phyloP scores from a whole-genome alignment of 371 early-diverging fungal genomes.

The Mucor lusitanicus region DNA sequence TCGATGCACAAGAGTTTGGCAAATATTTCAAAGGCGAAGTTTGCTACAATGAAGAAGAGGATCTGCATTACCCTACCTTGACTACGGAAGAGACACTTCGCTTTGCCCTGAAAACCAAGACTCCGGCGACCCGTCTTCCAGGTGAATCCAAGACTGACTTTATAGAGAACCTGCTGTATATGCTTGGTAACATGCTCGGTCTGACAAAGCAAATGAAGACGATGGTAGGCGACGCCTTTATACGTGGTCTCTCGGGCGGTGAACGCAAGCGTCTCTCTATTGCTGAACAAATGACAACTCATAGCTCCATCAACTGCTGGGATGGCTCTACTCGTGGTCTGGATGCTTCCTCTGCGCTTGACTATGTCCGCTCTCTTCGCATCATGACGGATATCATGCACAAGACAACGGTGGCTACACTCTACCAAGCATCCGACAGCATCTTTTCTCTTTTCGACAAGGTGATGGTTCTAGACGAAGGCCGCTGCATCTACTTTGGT shows the following conservation, averaged over 20 bases:
- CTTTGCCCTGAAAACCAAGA: constrained; percentile 68
- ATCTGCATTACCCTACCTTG: constrained; percentile 69
- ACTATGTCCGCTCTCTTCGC: constrained; percentile 71
- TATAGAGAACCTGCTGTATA: constrained; percentile 47
- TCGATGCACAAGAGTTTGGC: constrained; percentile 55
- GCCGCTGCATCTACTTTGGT: constrained; percentile 70
- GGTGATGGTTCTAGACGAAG: constrained; percentile 71
- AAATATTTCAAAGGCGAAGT: constrained; percentile 64
- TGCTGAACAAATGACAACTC: constrained; percentile 60
- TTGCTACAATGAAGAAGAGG: constrained; percentile 73
- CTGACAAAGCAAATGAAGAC: constrained; percentile 77
- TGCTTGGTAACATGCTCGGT: constrained; percentile 72
- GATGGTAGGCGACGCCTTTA: constrained; percentile 80
- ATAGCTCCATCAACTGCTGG: constrained; percentile 76
- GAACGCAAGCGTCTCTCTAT: constrained; percentile 85
- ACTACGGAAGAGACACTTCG: constrained; percentile 70
- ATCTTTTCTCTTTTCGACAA: constrained; percentile 80
- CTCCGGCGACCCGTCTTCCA: constrained; percentile 58
- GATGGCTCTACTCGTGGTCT: constrained; percentile 90
- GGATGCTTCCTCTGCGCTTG: constrained; percentile 88
- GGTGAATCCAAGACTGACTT: constrained; percentile 47
- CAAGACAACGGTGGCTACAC: constrained; percentile 54
- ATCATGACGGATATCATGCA: constrained; percentile 67
- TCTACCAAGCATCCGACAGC: constrained; percentile 71
- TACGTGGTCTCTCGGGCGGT: constrained; percentile 88